Evolutionary conservation across 768 basidiomycete genomes (phyloP).

Genomic region (Cubamyces lactineus): DNA sequence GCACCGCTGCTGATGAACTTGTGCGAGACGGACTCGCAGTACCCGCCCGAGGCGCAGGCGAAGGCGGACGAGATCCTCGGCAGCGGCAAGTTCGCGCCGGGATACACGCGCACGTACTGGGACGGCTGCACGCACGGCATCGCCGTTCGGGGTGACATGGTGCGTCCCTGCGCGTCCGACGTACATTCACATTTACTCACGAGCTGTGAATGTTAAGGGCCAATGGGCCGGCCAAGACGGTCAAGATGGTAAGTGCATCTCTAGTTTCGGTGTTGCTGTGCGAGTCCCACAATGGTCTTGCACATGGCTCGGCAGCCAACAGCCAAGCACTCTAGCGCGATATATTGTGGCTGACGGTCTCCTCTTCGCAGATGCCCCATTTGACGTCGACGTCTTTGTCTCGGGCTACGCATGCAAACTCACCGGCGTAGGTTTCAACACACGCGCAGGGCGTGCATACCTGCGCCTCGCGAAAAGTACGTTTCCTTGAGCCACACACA

Average conservation of each 20-base stretch:
- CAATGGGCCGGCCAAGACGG: slow-evolving; percentile 29
- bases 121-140: slow-evolving; percentile 35
- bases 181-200: too few species aligned
- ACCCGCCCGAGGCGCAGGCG: slow-evolving; percentile 38
- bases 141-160: slow-evolving; percentile 45
- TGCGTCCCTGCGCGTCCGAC: too few species aligned
- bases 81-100: slow-evolving; percentile 40
- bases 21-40: slow-evolving; percentile 39
- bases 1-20: slow-evolving; percentile 49
- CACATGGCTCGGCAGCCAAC: too few species aligned
- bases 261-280: slow-evolving; percentile 25
- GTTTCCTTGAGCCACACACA: slow-evolving; percentile 3
- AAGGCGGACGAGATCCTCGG: slow-evolving; percentile 44
- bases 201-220: too few species aligned
- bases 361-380: slow-evolving; percentile 46
- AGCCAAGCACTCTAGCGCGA: too few species aligned
- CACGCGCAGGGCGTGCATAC: slow-evolving; percentile 77
- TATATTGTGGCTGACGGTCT: not conserved
- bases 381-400: slow-evolving; percentile 72
- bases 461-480: slow-evolving; percentile 77
- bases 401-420: slow-evolving; percentile 76
- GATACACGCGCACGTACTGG: slow-evolving; percentile 40
- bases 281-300: not conserved
- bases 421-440: slow-evolving; percentile 59
- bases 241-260: slow-evolving; percentile 30